These are phyloP conservation scores for Schizothecium vesticola DNA, from an alignment of 495 filamentous ascomycete genomes.

Conservation along the genomic window DNA sequence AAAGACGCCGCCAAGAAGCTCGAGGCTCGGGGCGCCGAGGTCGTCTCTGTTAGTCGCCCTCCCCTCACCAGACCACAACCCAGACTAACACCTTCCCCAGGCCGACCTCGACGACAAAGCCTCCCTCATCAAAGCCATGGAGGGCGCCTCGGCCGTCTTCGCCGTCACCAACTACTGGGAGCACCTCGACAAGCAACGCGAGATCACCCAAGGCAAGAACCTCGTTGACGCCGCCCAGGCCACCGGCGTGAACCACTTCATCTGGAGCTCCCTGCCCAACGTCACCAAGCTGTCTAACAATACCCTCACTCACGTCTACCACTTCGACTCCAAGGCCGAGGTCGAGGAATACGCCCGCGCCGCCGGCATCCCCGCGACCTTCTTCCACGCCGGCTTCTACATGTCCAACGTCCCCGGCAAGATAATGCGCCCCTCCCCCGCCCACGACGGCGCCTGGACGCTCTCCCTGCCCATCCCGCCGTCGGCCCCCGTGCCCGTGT, in stretches of 20 bases:
- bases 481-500: slow-evolving; percentile 45
- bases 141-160: slow-evolving; percentile 44
- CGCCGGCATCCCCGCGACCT: slow-evolving; percentile 46
- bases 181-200: slow-evolving; percentile 28
- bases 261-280: slow-evolving; percentile 39
- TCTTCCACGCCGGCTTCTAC: slow-evolving; percentile 54
- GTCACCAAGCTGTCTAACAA: slow-evolving; percentile 39
- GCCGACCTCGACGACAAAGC: slow-evolving; percentile 38
- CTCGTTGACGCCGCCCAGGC: slow-evolving; percentile 46
- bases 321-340: slow-evolving; percentile 59
- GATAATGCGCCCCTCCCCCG: slow-evolving; percentile 23
- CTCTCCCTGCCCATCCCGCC: slow-evolving; percentile 31
- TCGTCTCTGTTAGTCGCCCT: slow-evolving; percentile 29
- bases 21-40: slow-evolving; percentile 32
- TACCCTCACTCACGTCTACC: slow-evolving; percentile 45
- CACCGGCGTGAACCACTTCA: slow-evolving; percentile 43
- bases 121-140: slow-evolving; percentile 42
- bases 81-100: not conserved
- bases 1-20: slow-evolving; percentile 42
- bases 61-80: slow-evolving; percentile 23
- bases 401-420: slow-evolving; percentile 47
- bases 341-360: slow-evolving; percentile 53
- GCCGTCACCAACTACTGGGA: slow-evolving; percentile 42
- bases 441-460: slow-evolving; percentile 30
- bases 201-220: slow-evolving; percentile 41